Base-by-base conservation (phyloP, 1,284 basidiomycete genomes). In the Ustilago bromivora region DNA sequence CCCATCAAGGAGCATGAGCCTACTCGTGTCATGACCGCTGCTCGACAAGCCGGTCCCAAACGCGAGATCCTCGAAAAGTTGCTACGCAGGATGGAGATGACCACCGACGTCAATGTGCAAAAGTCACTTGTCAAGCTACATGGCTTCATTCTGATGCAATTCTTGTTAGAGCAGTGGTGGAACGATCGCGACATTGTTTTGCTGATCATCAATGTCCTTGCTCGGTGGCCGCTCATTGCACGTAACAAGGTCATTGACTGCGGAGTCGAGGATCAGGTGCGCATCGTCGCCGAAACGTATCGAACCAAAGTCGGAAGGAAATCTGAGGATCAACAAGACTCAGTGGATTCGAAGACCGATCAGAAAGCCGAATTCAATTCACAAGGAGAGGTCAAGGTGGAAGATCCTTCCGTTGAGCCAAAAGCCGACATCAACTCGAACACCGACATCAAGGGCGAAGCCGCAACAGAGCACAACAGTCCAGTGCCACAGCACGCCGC, bases 111-210 rank as follows among this genome's bases (percentile, higher is more conserved):
- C 51, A 89, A 90, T 0, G 91, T 94, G 19, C 89, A 96, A 41
- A 90, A 94, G 52, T 91, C 94, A 84, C 89, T 98, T 61, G 94
- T 98, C 91, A 92, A 95, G 35, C 88, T 98, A 83, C 94, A 97
- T 86, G 96, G 95, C 1, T 95, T 97, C 85, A 94, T 92, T 86
- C 88, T 96, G 28, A 95, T 98, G 94, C 92, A 90, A 55, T 94
- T 93, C 84, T 89, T 98, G 52, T 88, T 98, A 36, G 91, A 93
- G 56, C 95, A 98, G 82, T 89, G 95, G 83, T 86, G 87, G 15
- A 89, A 90, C 35, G 94, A 98, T 79, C 78, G 88, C 31, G 93
- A 95, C 46, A 89, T 98, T 36, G 88, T 92, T 38, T 86, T 89
- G 10, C 87, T 93, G 92, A 77, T 67, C 90, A 88, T 85, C 49